Conservation (phyloP, 1,284 basidiomycete species). For the Neolentinus lepideus region DNA sequence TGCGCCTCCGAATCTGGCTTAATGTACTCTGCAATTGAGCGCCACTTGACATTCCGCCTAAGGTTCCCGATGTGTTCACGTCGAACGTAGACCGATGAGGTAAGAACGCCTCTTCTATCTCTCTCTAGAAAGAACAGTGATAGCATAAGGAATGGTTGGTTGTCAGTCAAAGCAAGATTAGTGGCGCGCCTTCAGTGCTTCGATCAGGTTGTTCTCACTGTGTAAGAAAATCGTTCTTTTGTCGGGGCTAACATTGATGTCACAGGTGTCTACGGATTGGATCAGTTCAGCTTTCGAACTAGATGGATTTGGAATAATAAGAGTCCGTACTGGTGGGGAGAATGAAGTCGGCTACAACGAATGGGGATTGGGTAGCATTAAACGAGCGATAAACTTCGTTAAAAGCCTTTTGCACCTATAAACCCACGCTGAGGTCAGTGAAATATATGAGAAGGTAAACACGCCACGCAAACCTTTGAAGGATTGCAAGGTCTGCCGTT, state of each 20-base stretch:
- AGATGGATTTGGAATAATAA: conserved; percentile 6
- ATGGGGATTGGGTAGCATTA: conserved; percentile 76
- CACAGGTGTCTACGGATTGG: conserved; percentile 60
- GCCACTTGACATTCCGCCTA: background rate
- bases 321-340: conserved; percentile 68
- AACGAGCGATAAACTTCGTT: conserved; percentile 89
- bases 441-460: conserved; percentile 6
- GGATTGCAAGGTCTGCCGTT: conserved; percentile 89
- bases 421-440: background rate
- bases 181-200: conserved; percentile 63
- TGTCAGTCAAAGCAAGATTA: background rate
- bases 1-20: too few species aligned
- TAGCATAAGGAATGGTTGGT: conserved; percentile 1
- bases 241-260: conserved; percentile 96
- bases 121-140: conserved; percentile 27
- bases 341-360: conserved; percentile 80
- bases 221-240: conserved; percentile 94
- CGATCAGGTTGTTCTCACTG: conserved; percentile 78
- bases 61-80: conserved; percentile 25
- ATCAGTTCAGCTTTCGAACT: background rate
- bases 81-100: conserved; percentile 65
- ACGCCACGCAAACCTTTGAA: conserved; percentile 45
- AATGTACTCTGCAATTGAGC: background rate
- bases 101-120: conserved; percentile 59
- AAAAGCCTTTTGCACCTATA: conserved; percentile 75